phyloP scores from a whole-genome alignment of 176 grass and related monocot species.

The Urochloa ruziziensis region DNA sequence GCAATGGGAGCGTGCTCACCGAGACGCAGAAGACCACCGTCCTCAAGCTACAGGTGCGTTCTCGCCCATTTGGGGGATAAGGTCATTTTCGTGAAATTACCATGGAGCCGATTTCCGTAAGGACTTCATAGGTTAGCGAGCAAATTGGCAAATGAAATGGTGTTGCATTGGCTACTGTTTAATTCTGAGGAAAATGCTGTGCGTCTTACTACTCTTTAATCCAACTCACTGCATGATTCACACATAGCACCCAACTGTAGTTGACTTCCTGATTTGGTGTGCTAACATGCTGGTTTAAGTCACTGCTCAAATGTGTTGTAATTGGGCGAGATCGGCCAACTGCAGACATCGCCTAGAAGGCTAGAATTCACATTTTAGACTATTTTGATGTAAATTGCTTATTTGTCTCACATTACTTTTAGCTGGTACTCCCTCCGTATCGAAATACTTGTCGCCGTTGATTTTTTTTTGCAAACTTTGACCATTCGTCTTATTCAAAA shows the following conservation, averaged over 20 bases:
- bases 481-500: too few relatives aligned
- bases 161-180: not conserved
- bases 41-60: conserved; percentile 96
- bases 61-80: not conserved
- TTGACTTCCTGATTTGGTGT: not conserved
- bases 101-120: not conserved
- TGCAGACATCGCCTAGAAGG: not conserved
- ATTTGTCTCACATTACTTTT: not conserved
- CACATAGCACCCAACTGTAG: not conserved
- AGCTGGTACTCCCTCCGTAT: too few relatives aligned
- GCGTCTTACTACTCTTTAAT: not conserved
- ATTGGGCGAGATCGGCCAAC: not conserved
- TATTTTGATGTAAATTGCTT: conserved; percentile 12
- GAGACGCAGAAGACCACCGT: conserved; percentile 87
- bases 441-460: too few relatives aligned
- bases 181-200: not conserved
- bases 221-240: not conserved
- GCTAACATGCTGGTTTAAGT: not conserved
- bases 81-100: not conserved
- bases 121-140: not conserved
- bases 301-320: not conserved
- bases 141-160: not conserved
- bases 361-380: not conserved
- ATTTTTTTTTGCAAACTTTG: too few relatives aligned
- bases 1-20: conserved; percentile 56